Base-by-base conservation (phyloP, 2,329 filamentous ascomycete genomes). In the Fusarium newnesense region DNA sequence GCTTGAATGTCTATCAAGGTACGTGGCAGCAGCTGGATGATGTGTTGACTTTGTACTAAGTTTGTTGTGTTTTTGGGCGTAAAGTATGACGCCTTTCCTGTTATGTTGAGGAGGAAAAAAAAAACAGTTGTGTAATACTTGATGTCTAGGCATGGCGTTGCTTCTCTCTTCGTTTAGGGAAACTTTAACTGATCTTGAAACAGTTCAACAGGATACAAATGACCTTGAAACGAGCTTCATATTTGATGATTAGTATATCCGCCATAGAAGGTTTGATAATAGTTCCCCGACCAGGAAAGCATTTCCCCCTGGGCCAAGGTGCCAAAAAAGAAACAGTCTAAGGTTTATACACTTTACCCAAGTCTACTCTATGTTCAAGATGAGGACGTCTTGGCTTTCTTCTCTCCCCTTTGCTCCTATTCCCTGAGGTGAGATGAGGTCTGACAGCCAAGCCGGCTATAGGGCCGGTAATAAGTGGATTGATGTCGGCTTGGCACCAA, bases 361-460 rank as follows among this genome's bases (percentile, higher is more conserved):
- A n/a, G 39, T 42, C 12, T n/a, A 9, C 11, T 11, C 0, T 24
- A 24, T 43, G 24, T 11, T 10, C 16, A 42, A 5, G 13, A 24
- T 18, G 24, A 18, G 24, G 5, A 11, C 18, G n/a, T 9, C 39
- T 15, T 2, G 5, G 21, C 1, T n/a, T n/a, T 11, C 9, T 24
- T 43, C 4, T n/a, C 15, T 44, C 10, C 11, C 10, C n/a, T 44
- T 19, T 5, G 1, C 24, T 28, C 24, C 18, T 9, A 19, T 46
- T 8, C 5, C 42, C n/a, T 26, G 10, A 26, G 10, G 26, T 19
- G 6, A 26, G 2, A 18, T 19, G 7, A 16, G n/a, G 24, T 26
- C 57, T 40, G 34, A 52, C 43, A 40, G 44, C 57, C 57, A 53
- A 60, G 57, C n/a, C 57, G 57, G 57, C 57, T 53, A 0, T 4